These are phyloP conservation scores for Aspergillus hiratsukae DNA, from an alignment of 2,329 filamentous ascomycete species.

Conservation along the genomic window DNA sequence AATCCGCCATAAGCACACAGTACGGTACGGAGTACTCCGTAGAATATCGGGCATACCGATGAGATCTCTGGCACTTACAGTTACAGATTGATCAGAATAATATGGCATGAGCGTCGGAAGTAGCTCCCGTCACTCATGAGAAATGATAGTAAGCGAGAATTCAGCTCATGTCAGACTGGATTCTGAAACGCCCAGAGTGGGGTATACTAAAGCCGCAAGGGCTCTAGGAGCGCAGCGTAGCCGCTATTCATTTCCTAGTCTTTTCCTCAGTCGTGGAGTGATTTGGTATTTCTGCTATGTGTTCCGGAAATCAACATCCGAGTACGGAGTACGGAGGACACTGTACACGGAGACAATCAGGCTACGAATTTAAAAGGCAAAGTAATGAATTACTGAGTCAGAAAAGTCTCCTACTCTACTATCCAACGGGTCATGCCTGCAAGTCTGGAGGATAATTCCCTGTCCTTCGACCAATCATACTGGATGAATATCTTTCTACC, in stretches of 20 bases:
- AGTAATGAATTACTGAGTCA: neutral
- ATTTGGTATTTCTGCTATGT: neutral
- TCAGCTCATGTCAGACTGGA: slow-evolving; percentile 4
- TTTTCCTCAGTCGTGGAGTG: neutral
- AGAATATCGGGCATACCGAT: neutral
- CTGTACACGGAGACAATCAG: neutral
- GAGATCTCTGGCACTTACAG: neutral
- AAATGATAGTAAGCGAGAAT: neutral
- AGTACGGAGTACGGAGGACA: neutral
- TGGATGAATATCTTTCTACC: too few species aligned
- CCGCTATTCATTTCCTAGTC: neutral
- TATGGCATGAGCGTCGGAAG: neutral
- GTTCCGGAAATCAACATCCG: neutral
- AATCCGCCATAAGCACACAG: too few species aligned
- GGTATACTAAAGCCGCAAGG: slow-evolving; percentile 6
- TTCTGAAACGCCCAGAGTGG: slow-evolving; percentile 18
- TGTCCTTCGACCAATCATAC: neutral
- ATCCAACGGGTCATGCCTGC: neutral
- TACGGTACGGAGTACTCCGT: too few species aligned
- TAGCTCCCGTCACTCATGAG: neutral
- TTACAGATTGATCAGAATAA: neutral
- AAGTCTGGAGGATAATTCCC: neutral
- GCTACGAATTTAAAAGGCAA: neutral
- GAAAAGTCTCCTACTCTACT: neutral
- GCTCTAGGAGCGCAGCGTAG: slow-evolving; percentile 5